Base-by-base conservation (phyloP, 1,139 yeast species). In the Spencermartinsiella ligniputridi region DNA sequence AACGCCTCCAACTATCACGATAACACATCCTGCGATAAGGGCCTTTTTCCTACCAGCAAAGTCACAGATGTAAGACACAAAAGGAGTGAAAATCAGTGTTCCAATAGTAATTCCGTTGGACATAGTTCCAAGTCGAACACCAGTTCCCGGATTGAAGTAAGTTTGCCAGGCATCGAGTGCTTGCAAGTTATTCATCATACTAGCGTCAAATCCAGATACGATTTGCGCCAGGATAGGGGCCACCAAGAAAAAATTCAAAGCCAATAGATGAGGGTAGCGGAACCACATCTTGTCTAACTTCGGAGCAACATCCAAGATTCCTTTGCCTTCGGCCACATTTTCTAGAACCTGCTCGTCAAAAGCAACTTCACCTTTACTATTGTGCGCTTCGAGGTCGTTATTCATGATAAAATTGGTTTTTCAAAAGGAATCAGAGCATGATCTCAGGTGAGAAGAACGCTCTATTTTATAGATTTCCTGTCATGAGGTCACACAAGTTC, bases 31-130 rank as follows among this genome's bases (percentile, higher is more conserved):
- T 39, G 63, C 35, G 18, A 67, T 49, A 22, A 76, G 57, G 35
- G 73, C 61, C 35, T 63, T 59, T 52, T 67, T 70, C 64, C 83
- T 69, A 44, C 83, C 83, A 36, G 56, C 58, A 18, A 52, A 58
- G 49, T 78, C 83, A 49, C 74, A 62, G 37, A 70, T 51, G 45
- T 61, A 57, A 20, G 72, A 61, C 32, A 68, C 61, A 18, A 52
- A 52, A 29, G 49, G 48, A 40, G 58, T 53, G n/a, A 57, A 43
- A 3, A 61, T 21, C n/a, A 57, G 39, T 30, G 53, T 52, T 46
- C 83, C 83, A 57, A 78, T 77, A 22, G 74, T 68, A 19, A 78
- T 74, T 42, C 82, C 83, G 54, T 70, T 71, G 30, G 66, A 52
- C 43, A 74, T 63, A 20, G 76, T 74, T 48, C 79, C 78, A 37